Conservation (phyloP, 2,329 filamentous ascomycete genomes). For the Malbranchea zuffiana region DNA sequence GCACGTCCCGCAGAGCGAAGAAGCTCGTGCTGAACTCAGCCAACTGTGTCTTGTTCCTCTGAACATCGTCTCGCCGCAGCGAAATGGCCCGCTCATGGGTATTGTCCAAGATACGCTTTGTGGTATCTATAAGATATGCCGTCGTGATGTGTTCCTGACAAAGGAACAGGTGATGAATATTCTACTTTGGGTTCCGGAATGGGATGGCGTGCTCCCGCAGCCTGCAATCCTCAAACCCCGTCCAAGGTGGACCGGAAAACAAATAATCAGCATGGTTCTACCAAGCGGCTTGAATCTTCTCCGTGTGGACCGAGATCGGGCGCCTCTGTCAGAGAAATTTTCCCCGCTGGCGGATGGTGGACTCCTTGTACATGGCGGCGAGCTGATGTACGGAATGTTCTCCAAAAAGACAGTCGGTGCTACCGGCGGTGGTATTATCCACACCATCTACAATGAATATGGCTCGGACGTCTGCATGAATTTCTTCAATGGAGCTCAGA, state of each 20-base stretch:
- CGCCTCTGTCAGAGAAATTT: constrained; percentile 42
- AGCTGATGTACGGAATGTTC: constrained; percentile 81
- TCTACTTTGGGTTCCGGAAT: constrained; percentile 93
- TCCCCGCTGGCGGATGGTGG: constrained; percentile 63
- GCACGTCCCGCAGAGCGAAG: constrained; percentile 95
- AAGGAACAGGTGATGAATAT: constrained; percentile 93
- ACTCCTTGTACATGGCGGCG: constrained; percentile 70
- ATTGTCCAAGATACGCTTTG: constrained; percentile 97
- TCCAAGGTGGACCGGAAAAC: constrained; percentile 95
- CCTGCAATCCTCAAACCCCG: constrained; percentile 90
- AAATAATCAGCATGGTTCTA: constrained; percentile 88
- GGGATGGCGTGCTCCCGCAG: constrained; percentile 88
- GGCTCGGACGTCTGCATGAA: constrained; percentile 75
- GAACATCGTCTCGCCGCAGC: constrained; percentile 96
- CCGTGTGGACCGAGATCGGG: constrained; percentile 52
- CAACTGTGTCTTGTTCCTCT: constrained; percentile 95
- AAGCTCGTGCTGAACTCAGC: constrained; percentile 87
- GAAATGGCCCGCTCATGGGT: constrained; percentile 96
- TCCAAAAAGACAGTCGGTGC: constrained; percentile 94
- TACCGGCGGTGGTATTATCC: constrained; percentile 78
- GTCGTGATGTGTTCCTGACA: constrained; percentile 79
- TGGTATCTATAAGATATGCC: constrained; percentile 92
- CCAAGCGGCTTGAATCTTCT: constrained; percentile 73
- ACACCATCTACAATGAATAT: constrained; percentile 92
- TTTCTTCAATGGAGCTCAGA: constrained; percentile 92